Conservation (phyloP, 192 early-diverging fungal species). For the Gryganskiella cystojenkinii region DNA sequence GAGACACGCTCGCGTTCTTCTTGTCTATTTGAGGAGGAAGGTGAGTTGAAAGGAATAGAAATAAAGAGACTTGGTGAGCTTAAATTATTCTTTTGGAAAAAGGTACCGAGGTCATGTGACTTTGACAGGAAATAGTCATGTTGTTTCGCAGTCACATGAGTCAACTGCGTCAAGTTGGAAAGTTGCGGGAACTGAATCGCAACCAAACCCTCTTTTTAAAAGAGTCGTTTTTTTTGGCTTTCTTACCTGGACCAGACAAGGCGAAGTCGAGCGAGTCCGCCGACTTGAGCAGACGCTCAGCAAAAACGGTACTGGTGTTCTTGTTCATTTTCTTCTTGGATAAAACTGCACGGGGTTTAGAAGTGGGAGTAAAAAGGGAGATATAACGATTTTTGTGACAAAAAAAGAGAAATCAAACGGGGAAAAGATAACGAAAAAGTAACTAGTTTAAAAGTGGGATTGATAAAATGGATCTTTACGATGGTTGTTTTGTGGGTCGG, state of each 20-base stretch:
- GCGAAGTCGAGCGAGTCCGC: slow-evolving; percentile 44
- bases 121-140: too few species aligned
- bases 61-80: too few species aligned
- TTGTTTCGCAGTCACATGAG: slow-evolving; percentile 22
- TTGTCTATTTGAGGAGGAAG: slow-evolving; percentile 10
- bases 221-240: background rate
- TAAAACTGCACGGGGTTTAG: background rate
- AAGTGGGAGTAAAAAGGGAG: background rate
- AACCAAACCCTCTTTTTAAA: too few species aligned
- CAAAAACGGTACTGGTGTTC: slow-evolving; percentile 2
- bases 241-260: slow-evolving; percentile 24
- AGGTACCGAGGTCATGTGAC: background rate
- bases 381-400: slow-evolving; percentile 2
- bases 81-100: too few species aligned
- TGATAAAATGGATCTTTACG: slow-evolving; percentile 9
- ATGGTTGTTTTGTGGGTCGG: slow-evolving; percentile 36
- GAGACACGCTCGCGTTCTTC: slow-evolving; percentile 19
- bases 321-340: slow-evolving; percentile 20
- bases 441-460: background rate
- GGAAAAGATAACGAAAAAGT: slow-evolving; percentile 5
- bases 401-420: background rate
- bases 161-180: slow-evolving; percentile 13
- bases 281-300: slow-evolving; percentile 40
- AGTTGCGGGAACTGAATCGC: slow-evolving; percentile 18
- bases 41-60: background rate